Conservation (phyloP, 1,284 basidiomycete species). For the Phellopilus nigrolimitatus region DNA sequence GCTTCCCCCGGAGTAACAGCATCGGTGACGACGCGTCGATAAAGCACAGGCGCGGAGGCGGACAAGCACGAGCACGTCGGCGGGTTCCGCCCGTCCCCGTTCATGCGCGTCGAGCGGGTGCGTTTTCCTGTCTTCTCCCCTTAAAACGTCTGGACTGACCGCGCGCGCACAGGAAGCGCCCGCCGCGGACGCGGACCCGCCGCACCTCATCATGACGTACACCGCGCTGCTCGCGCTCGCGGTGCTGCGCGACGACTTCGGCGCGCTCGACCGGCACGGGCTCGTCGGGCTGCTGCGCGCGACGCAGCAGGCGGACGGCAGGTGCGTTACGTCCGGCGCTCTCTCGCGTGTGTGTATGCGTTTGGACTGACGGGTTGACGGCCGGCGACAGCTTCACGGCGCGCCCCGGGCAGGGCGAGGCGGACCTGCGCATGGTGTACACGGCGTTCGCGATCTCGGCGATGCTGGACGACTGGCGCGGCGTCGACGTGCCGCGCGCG, state of each 20-base stretch:
- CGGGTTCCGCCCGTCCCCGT: conserved; percentile 40
- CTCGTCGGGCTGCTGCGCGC: conserved; percentile 57
- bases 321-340: conserved; percentile 41
- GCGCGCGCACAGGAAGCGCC: background rate
- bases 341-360: background rate
- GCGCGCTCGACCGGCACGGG: conserved; percentile 58
- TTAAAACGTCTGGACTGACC: background rate
- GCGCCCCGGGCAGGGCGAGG: conserved; percentile 58
- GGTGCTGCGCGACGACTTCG: conserved; percentile 79
- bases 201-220: conserved; percentile 92
- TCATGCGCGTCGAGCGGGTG: conserved; percentile 39
- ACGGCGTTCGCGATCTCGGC: conserved; percentile 81
- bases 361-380: background rate
- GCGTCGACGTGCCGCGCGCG: conserved; percentile 59
- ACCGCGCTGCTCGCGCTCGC: conserved; percentile 78
- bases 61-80: conserved; percentile 3
- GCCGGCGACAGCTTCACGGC: conserved; percentile 63
- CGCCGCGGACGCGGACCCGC: conserved; percentile 48
- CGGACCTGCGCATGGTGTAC: conserved; percentile 82
- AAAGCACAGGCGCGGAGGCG: background rate
- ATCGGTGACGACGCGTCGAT: background rate
- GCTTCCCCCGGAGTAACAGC: background rate
- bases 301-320: conserved; percentile 79
- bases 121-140: conserved; percentile 4
- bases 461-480: conserved; percentile 75